These are phyloP conservation scores for Erucastrum elatum DNA, from an alignment of 345 rosid genomes.

Conservation along the genomic window DNA sequence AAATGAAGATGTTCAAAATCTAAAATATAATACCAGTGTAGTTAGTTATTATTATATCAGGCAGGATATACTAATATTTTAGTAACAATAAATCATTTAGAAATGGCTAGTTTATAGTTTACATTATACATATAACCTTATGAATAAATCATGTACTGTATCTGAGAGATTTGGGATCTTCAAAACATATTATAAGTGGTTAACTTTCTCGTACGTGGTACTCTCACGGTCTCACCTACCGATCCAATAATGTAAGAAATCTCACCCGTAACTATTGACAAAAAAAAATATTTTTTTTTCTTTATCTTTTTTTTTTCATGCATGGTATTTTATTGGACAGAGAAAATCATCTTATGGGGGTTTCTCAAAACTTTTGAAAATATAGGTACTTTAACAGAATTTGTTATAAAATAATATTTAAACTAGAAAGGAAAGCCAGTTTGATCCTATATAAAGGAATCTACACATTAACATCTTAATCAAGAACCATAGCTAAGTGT, in stretches of 20 bases:
- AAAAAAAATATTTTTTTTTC: not conserved
- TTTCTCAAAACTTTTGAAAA: not conserved
- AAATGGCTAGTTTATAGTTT: not conserved
- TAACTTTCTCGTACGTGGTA: constrained; percentile 17
- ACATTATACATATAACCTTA: not conserved
- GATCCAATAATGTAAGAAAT: constrained; percentile 10
- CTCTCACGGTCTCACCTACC: constrained; percentile 34
- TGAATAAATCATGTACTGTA: not conserved
- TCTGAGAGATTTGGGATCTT: constrained; percentile 3
- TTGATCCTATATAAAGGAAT: constrained; percentile 29
- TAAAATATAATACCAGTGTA: not conserved
- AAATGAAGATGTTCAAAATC: not conserved
- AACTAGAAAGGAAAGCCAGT: not conserved
- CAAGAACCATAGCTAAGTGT: constrained; percentile 16
- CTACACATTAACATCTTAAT: not conserved
- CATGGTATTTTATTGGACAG: not conserved
- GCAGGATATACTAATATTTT: not conserved
- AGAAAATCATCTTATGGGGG: not conserved
- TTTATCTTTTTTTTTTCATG: not conserved
- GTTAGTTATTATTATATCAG: not conserved
- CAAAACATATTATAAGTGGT: not conserved
- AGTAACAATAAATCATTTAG: not conserved
- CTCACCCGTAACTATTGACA: not conserved
- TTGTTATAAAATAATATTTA: constrained; percentile 3
- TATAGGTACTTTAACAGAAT: constrained; percentile 3